phyloP scores from a whole-genome alignment of 495 filamentous ascomycete genomes.

The Xeromyces bisporus region DNA sequence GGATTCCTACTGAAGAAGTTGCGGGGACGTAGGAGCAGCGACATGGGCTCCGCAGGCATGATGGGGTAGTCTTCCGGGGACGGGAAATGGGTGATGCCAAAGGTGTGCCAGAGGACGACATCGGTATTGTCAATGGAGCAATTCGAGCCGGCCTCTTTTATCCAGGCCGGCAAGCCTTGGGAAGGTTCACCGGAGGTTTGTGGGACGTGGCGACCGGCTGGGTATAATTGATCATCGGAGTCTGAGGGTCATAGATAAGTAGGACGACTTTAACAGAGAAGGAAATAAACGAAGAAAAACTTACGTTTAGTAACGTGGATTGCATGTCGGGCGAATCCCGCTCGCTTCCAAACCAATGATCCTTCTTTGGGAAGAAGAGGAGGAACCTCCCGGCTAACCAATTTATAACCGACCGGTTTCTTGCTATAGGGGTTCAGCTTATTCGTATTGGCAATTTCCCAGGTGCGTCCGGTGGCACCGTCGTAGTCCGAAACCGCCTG shows the following conservation, averaged over 20 bases:
- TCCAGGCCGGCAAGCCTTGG: constrained; percentile 66
- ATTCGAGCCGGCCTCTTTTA: constrained; percentile 44
- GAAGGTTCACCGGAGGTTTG: constrained; percentile 81
- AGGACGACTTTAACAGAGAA: constrained; percentile 1
- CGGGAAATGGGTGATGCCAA: constrained; percentile 85
- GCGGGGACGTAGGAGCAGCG: constrained; percentile 61
- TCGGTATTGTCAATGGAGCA: constrained; percentile 69
- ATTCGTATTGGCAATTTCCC: constrained; percentile 80
- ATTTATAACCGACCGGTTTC: constrained; percentile 80
- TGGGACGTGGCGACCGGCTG: constrained; percentile 83
- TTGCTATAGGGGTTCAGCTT: constrained; percentile 72
- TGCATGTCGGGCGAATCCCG: constrained; percentile 81
- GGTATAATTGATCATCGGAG: constrained; percentile 71
- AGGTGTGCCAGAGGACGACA: constrained; percentile 92
- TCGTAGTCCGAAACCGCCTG: constrained; percentile 70
- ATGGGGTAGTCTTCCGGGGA: constrained; percentile 86
- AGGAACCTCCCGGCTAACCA: constrained; percentile 75
- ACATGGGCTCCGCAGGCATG: constrained; percentile 90
- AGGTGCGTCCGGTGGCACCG: constrained; percentile 60
- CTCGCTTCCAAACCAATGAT: constrained; percentile 82
- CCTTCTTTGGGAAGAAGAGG: constrained; percentile 66
- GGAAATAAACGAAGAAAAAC: constrained; percentile 8
- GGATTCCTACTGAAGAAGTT: constrained; percentile 84
- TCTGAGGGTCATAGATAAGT: constrained; percentile 29
- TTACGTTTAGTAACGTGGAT: constrained; percentile 85